phyloP scores from a whole-genome alignment of 345 rosid species.

The Lepidium didymum region DNA sequence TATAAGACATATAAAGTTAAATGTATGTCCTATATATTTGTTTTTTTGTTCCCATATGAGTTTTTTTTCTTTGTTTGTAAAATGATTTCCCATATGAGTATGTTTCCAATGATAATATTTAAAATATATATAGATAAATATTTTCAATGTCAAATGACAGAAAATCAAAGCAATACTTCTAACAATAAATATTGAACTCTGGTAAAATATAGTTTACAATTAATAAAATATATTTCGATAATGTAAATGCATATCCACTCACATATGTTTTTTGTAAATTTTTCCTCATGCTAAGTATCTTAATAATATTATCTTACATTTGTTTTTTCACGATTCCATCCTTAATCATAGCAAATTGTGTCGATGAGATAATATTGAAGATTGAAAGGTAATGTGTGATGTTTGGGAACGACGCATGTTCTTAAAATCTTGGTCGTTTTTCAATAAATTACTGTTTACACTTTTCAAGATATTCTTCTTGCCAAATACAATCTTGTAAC shows the following conservation, averaged over 20 bases:
- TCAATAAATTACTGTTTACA: background rate
- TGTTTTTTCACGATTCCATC: background rate
- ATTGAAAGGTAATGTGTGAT: constrained; percentile 11
- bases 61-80: too few species aligned
- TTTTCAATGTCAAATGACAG: too few species aligned
- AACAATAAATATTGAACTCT: too few species aligned
- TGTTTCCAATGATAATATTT: too few species aligned
- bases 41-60: too few species aligned
- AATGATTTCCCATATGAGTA: too few species aligned
- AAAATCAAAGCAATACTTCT: too few species aligned
- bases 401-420: constrained; percentile 15
- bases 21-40: too few species aligned
- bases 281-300: background rate
- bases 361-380: background rate
- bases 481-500: background rate
- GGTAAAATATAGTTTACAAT: too few species aligned
- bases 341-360: background rate
- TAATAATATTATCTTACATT: background rate
- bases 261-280: background rate
- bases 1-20: too few species aligned
- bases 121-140: too few species aligned
- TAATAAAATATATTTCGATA: too few species aligned
- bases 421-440: constrained; percentile 22
- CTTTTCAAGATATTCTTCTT: constrained; percentile 5
- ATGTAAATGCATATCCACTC: background rate